phyloP scores from a whole-genome alignment of 1,284 basidiomycete species.

The Flammula alnicola region DNA sequence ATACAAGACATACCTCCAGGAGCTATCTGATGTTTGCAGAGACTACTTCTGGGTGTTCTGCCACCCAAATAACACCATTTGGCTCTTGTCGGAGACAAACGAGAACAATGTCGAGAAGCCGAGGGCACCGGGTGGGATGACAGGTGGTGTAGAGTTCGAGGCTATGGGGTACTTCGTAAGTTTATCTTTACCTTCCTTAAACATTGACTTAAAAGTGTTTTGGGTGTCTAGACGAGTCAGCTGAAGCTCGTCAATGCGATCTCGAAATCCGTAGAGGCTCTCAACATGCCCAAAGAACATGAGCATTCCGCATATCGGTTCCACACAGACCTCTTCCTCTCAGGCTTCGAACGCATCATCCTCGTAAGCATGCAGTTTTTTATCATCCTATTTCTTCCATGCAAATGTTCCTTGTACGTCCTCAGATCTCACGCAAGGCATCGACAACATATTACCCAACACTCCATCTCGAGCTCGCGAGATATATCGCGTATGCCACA shows the following conservation, averaged over 20 bases:
- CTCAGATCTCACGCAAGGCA: slow-evolving; percentile 88
- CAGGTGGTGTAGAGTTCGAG: slow-evolving; percentile 97
- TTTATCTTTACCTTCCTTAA: slow-evolving; percentile 16
- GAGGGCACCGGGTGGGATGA: slow-evolving; percentile 95
- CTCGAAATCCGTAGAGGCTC: slow-evolving; percentile 62
- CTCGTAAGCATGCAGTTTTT: slow-evolving; percentile 58
- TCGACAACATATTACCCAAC: slow-evolving; percentile 92
- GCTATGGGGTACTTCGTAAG: slow-evolving; percentile 94
- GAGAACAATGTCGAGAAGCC: slow-evolving; percentile 87
- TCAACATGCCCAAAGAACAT: slow-evolving; percentile 66
- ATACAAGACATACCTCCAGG: slow-evolving; percentile 91
- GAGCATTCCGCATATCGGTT: slow-evolving; percentile 80
- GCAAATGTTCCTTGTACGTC: slow-evolving; percentile 9
- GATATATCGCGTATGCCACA: slow-evolving; percentile 73
- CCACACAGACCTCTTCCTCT: slow-evolving; percentile 85
- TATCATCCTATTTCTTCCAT: neutral
- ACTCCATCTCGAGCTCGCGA: slow-evolving; percentile 88
- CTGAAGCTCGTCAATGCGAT: slow-evolving; percentile 84
- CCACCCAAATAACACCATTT: slow-evolving; percentile 91
- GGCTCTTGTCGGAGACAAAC: slow-evolving; percentile 83
- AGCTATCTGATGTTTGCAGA: slow-evolving; percentile 87
- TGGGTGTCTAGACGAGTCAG: slow-evolving; percentile 75
- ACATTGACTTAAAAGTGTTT: slow-evolving; percentile 18
- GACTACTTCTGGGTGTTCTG: slow-evolving; percentile 99
- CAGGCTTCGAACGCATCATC: slow-evolving; percentile 84